Evolutionary conservation across 768 basidiomycete genomes (phyloP).

Genomic region (Tylopilus cervinicoccineus): DNA sequence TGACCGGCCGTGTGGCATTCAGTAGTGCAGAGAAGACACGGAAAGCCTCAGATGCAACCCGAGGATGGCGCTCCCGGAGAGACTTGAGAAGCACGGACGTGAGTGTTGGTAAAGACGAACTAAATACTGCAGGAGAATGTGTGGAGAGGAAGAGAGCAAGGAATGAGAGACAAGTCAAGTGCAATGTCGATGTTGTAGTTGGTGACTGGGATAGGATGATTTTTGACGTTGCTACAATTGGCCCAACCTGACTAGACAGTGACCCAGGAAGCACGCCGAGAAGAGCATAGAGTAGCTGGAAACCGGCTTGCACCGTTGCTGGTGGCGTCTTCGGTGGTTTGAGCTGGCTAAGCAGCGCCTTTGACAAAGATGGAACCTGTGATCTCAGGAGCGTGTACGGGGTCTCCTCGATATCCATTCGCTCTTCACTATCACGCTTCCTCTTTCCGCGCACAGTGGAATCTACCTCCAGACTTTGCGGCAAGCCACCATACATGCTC

Average conservation of each 20-base stretch:
- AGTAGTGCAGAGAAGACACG: conserved; percentile 81
- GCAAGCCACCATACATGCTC: conserved; percentile 65
- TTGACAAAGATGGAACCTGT: conserved; percentile 77
- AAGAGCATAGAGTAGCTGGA: conserved; percentile 70
- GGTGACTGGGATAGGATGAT: conserved; percentile 62
- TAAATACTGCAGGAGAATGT: conserved; percentile 56
- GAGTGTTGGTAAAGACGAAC: conserved; percentile 56
- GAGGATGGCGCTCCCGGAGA: conserved; percentile 79
- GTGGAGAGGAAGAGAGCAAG: conserved; percentile 76
- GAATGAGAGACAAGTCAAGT: conserved; percentile 83
- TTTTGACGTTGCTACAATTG: conserved; percentile 63
- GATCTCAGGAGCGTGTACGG: conserved; percentile 67
- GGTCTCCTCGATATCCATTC: conserved; percentile 70
- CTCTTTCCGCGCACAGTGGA: conserved; percentile 57
- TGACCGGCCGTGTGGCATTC: conserved; percentile 67
- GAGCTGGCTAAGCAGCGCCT: conserved; percentile 81
- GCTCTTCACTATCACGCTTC: conserved; percentile 72
- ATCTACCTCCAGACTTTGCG: conserved; percentile 47
- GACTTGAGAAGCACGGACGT: conserved; percentile 73
- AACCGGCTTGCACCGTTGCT: conserved; percentile 80
- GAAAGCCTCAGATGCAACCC: conserved; percentile 86
- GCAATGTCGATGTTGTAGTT: conserved; percentile 75
- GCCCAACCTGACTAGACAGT: conserved; percentile 61
- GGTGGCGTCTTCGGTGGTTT: conserved; percentile 76
- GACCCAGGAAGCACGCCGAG: conserved; percentile 81